Evolutionary conservation across 805 yeast genomes (phyloP).

Genomic region (Kazachstania bromeliacearum): DNA sequence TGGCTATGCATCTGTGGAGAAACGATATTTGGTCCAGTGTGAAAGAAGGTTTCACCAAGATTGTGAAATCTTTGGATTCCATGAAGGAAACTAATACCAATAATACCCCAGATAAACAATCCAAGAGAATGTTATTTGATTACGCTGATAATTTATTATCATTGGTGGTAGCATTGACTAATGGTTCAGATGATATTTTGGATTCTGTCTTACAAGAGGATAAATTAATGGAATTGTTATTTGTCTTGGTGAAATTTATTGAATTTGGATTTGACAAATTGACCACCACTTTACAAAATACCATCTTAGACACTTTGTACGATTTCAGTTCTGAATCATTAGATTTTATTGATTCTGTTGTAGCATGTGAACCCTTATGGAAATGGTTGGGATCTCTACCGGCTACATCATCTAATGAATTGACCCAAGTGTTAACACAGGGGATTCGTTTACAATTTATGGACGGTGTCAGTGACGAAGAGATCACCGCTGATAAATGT

Average conservation of each 20-base stretch:
- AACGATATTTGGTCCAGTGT: conserved; percentile 63
- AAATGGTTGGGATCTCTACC: conserved; percentile 1
- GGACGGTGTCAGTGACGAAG: conserved; percentile 19
- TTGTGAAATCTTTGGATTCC: conserved; percentile 39
- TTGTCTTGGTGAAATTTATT: conserved; percentile 22
- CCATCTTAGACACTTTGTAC: conserved; percentile 48
- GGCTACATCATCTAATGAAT: conserved; percentile 16
- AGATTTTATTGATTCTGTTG: conserved; percentile 36
- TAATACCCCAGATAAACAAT: conserved; percentile 23
- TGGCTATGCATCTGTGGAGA: conserved; percentile 68
- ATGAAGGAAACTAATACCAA: conserved; percentile 12
- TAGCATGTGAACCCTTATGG: conserved; percentile 8
- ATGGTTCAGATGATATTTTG: conserved; percentile 55
- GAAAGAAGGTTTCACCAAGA: conserved; percentile 41
- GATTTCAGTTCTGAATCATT: conserved; percentile 52
- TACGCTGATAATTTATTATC: conserved; percentile 67
- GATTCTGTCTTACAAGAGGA: conserved; percentile 28
- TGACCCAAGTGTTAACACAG: conserved; percentile 29
- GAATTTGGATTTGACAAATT: conserved; percentile 25
- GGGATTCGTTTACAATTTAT: conserved; percentile 33
- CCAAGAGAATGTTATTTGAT: conserved; percentile 46
- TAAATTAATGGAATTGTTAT: conserved; percentile 20
- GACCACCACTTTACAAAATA: conserved; percentile 39
- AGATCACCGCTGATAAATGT: conserved; percentile 13
- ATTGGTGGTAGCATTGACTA: conserved; percentile 54